These are phyloP conservation scores for Hericium coralloides DNA, from an alignment of 768 basidiomycete species.

Conservation along the genomic window DNA sequence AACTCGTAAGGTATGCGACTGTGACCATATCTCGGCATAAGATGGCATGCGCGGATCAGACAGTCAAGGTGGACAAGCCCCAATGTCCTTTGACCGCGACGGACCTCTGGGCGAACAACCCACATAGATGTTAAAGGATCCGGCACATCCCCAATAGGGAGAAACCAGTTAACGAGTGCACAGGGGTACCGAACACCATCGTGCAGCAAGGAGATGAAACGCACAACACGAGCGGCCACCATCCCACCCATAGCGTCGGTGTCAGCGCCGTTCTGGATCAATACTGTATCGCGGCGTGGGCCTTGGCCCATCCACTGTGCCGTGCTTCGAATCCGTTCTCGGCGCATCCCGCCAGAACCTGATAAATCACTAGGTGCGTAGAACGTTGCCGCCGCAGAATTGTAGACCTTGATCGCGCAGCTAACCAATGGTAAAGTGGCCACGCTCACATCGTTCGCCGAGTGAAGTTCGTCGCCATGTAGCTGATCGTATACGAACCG, in stretches of 20 bases:
- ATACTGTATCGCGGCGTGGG: neutral
- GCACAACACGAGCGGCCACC: neutral
- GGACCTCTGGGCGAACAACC: neutral
- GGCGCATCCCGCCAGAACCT: neutral
- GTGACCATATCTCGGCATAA: neutral
- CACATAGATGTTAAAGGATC: neutral
- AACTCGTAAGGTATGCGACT: neutral
- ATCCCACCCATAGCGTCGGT: neutral
- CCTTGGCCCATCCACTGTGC: neutral
- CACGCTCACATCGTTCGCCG: neutral
- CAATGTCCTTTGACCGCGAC: neutral
- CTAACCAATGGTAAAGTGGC: neutral
- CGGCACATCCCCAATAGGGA: neutral
- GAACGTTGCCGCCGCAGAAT: neutral
- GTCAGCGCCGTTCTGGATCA: neutral
- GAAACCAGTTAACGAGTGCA: neutral
- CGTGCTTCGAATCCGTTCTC: neutral
- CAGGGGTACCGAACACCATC: neutral
- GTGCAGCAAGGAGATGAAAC: neutral
- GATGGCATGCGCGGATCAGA: neutral
- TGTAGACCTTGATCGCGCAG: neutral
- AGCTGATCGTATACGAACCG: neutral
- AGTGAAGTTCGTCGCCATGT: neutral
- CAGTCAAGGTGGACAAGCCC: neutral
- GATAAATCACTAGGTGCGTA: neutral